Conservation (phyloP, 257 asterid species). For the Nicotiana sylvestris region DNA sequence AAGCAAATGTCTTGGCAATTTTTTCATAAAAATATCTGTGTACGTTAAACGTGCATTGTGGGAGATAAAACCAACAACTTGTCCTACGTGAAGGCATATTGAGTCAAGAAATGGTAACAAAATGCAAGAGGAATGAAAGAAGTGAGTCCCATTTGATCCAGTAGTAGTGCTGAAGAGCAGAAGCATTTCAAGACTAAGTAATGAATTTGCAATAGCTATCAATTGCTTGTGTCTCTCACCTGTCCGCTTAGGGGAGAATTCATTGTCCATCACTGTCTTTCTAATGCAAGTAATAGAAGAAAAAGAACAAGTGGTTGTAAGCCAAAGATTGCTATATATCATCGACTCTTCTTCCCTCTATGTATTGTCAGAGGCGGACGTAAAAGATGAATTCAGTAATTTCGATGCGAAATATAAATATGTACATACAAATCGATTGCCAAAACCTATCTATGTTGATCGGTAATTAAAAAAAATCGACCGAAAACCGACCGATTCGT, state of each 20-base stretch:
- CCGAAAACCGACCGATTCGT: too few species aligned
- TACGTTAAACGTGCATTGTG: neutral
- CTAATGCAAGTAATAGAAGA: neutral
- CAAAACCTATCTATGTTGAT: too few species aligned
- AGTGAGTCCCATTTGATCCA: neutral
- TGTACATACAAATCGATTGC: too few species aligned
- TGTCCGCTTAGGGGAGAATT: constrained; percentile 21
- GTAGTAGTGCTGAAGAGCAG: neutral
- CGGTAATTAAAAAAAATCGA: too few species aligned
- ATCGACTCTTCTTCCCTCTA: neutral
- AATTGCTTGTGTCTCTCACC: neutral
- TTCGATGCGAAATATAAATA: too few species aligned
- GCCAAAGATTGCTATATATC: neutral
- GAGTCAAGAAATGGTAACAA: neutral
- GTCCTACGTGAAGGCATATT: neutral
- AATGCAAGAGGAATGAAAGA: neutral
- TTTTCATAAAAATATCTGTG: neutral
- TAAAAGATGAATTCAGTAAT: too few species aligned
- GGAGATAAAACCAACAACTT: neutral
- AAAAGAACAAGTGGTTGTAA: constrained; percentile 1
- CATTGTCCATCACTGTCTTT: constrained; percentile 18
- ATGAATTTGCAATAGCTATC: neutral
- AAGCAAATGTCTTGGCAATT: neutral
- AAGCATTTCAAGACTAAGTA: neutral
- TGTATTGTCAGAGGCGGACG: too few species aligned